Conservation (phyloP, 352 stramenopile species). For the Nothophytophthora sp. region DNA sequence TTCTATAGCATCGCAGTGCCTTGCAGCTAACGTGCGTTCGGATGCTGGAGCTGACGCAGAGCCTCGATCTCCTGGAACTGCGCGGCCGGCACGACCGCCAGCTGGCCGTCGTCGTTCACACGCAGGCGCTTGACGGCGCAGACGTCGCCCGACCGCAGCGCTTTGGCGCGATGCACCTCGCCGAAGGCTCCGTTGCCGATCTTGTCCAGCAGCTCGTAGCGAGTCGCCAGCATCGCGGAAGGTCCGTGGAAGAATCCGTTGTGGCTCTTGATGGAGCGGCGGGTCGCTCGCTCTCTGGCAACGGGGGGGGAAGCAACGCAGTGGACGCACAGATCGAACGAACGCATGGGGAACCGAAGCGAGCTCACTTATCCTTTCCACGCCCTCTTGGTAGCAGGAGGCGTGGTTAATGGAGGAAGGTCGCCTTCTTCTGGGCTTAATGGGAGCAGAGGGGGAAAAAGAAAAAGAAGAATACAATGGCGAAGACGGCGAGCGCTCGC, state of each 20-base stretch:
- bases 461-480: slow-evolving; percentile 30
- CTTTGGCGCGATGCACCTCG: slow-evolving; percentile 59
- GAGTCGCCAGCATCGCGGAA: slow-evolving; percentile 25
- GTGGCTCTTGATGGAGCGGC: slow-evolving; percentile 8
- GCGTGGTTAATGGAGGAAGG: slow-evolving; percentile 16
- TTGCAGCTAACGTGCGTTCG: slow-evolving; percentile 36
- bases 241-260: background rate
- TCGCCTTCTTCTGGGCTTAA: slow-evolving; percentile 18
- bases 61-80: slow-evolving; percentile 81
- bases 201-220: slow-evolving; percentile 66
- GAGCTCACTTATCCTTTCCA: slow-evolving; percentile 23
- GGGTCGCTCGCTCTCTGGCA: too few species aligned
- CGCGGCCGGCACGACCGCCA: slow-evolving; percentile 47
- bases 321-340: slow-evolving; percentile 1
- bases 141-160: slow-evolving; percentile 40
- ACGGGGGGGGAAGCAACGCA: slow-evolving; percentile 1
- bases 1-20: background rate
- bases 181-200: slow-evolving; percentile 74
- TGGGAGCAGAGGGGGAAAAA: too few species aligned
- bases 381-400: slow-evolving; percentile 2
- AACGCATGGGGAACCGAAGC: slow-evolving; percentile 8
- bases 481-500: slow-evolving; percentile 13
- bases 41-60: slow-evolving; percentile 70
- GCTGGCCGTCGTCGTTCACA: slow-evolving; percentile 44
- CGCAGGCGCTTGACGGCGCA: slow-evolving; percentile 66